phyloP scores from a whole-genome alignment of 2,329 filamentous ascomycete genomes.

The Tolypocladium cylindrosporum region DNA sequence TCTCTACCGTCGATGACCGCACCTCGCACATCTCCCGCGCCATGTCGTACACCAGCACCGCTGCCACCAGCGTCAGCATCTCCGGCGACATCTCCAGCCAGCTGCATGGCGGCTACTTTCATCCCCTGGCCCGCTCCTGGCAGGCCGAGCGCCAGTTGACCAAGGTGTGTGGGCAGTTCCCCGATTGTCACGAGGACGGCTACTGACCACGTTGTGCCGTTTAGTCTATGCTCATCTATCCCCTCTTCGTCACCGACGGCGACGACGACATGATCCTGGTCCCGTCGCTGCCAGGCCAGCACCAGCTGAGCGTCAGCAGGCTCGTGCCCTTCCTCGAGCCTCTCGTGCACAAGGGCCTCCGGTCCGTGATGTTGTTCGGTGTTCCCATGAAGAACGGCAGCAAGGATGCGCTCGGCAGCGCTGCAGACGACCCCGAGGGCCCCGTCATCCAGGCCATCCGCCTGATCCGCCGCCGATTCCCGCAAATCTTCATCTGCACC shows the following conservation, averaged over 20 bases:
- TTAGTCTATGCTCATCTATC: conserved; percentile 97
- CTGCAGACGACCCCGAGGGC: conserved; percentile 85
- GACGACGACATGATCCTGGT: conserved; percentile 88
- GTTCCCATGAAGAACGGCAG: conserved; percentile 71
- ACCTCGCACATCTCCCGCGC: conserved; percentile 52
- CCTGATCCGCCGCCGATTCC: conserved; percentile 74
- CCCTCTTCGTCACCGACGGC: conserved; percentile 89
- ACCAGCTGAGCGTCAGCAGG: conserved; percentile 79
- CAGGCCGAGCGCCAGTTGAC: conserved; percentile 78
- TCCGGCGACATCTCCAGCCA: conserved; percentile 71
- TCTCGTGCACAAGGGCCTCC: conserved; percentile 79
- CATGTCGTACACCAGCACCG: conserved; percentile 57
- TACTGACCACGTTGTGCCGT: not conserved
- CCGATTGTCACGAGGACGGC: not conserved
- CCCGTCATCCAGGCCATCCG: conserved; percentile 85
- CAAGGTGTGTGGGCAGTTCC: conserved; percentile 45
- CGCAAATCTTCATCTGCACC: conserved; percentile 79
- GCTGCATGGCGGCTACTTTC: conserved; percentile 73
- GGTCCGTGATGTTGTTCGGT: conserved; percentile 91
- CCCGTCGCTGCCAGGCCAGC: conserved; percentile 81
- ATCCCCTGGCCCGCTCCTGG: conserved; percentile 71
- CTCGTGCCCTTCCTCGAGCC: conserved; percentile 76
- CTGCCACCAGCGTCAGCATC: conserved; percentile 60
- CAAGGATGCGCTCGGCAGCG: conserved; percentile 86
- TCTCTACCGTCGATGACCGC: conserved; percentile 49